These are phyloP conservation scores for Populus trichocarpa DNA, from an alignment of 441 rosid species.

Conservation along the genomic window DNA sequence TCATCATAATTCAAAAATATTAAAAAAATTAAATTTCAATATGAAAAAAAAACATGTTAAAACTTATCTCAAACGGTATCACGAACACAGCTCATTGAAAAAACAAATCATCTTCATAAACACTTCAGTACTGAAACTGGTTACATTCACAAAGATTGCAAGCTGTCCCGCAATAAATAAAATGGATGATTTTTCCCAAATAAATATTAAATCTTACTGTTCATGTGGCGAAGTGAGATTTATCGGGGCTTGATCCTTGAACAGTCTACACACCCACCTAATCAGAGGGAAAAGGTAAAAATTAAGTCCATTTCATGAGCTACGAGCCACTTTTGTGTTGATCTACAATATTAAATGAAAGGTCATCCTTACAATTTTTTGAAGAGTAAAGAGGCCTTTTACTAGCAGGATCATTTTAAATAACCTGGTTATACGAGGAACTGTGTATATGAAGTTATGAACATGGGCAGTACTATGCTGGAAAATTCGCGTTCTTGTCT, in stretches of 20 bases:
- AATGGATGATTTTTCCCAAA: not conserved
- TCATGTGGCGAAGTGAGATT: conserved; percentile 7
- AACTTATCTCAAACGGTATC: no score
- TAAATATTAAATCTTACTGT: conserved; percentile 2
- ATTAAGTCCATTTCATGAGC: not conserved
- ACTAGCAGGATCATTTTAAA: not conserved
- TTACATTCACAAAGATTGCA: not conserved
- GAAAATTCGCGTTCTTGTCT: not conserved
- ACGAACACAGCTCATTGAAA: not conserved
- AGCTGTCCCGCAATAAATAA: not conserved
- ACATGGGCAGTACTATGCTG: not conserved
- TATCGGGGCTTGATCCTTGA: not conserved
- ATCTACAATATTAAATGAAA: not conserved
- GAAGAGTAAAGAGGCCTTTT: not conserved
- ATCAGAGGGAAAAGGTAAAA: not conserved
- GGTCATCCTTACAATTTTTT: not conserved
- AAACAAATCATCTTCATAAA: not conserved
- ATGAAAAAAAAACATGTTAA: no score
- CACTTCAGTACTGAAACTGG: not conserved
- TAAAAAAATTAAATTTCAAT: no score
- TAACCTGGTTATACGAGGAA: not conserved
- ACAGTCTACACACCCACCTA: not conserved
- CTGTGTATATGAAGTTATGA: not conserved
- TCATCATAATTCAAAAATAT: no score
- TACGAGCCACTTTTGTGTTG: not conserved